These are phyloP conservation scores for Lumnitzera littorea DNA, from an alignment of 345 rosid species.

Conservation along the genomic window DNA sequence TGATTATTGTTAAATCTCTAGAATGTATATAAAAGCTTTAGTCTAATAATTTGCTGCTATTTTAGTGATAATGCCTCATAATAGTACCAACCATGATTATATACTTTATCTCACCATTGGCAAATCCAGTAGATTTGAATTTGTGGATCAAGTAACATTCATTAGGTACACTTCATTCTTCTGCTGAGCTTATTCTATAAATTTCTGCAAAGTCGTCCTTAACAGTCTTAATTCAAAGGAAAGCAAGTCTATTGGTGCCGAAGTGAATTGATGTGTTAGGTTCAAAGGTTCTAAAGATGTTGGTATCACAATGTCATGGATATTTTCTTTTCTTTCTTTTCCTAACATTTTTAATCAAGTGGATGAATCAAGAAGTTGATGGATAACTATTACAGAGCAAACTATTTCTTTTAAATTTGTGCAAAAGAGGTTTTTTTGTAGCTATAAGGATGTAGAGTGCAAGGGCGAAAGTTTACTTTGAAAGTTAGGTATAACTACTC, in stretches of 20 bases:
- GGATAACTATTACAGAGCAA: constrained; percentile 40
- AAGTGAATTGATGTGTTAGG: constrained; percentile 95
- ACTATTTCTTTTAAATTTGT: constrained; percentile 62
- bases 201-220: neutral
- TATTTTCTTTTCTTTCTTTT: constrained; percentile 1
- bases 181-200: neutral
- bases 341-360: neutral
- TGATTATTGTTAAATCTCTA: too few relatives aligned
- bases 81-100: too few relatives aligned
- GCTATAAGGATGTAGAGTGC: constrained; percentile 73
- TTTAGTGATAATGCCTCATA: too few relatives aligned
- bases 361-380: neutral
- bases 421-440: constrained; percentile 86
- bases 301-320: constrained; percentile 16
- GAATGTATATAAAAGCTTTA: too few relatives aligned
- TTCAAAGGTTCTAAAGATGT: constrained; percentile 75
- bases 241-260: constrained; percentile 89
- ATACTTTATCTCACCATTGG: too few relatives aligned
- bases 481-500: constrained; percentile 31
- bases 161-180: neutral
- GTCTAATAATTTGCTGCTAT: too few relatives aligned
- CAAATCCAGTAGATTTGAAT: too few relatives aligned
- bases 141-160: neutral
- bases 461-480: constrained; percentile 80
- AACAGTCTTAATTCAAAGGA: constrained; percentile 41